Base-by-base conservation (phyloP, 2,329 filamentous ascomycete genomes). In the Aspergillus cejpii region DNA sequence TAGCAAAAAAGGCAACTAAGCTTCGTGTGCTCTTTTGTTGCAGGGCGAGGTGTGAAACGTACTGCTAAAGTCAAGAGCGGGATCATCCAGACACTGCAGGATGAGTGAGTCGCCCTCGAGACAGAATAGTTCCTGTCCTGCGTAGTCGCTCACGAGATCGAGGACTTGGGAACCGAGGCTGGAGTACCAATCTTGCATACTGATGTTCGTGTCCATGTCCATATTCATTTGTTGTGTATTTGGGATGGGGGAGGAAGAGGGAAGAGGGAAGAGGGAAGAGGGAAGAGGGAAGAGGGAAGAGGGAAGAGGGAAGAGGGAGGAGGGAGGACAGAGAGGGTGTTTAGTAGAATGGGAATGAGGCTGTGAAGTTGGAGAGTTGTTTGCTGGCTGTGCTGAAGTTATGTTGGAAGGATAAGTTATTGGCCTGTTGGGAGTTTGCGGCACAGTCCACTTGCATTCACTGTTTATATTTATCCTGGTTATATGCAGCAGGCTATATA, bases 31-130 rank as follows among this genome's bases (percentile, higher is more conserved):
- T n/a, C n/a, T n/a, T n/a, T n/a, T n/a, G n/a, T n/a, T n/a, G n/a
- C n/a, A 24, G 23, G 8, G 8, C 4, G 5, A 24, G 8, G 2
- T 17, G 17, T n/a, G 17, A 17, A 17, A 5, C 20, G 12, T 31
- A 45, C 43, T 10, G 7, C 36, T 26, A 4, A 51, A 44, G 38
- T 51, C 47, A 2, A 51, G 39, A 11, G 29, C 34, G 20, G 36
- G 10, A 23, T 51, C 34, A 5, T 48, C 45, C 4, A 51, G 41
- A 12, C 47, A 47, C 15, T 50, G 21, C 24, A 51, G n/a, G 2
- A 51, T 24, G 15, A 51, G 37, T 6, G 49, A 51, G 27, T 51
- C 43, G 10, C 49, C 49, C 11, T 50, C 47, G 3, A 51, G 43
- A 23, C 46, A 33, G 31, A 50, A 51, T 2, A 51, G 44, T 20